These are phyloP conservation scores for Phytomonas francai DNA, from an alignment of 208 protist genomes.

Conservation along the genomic window DNA sequence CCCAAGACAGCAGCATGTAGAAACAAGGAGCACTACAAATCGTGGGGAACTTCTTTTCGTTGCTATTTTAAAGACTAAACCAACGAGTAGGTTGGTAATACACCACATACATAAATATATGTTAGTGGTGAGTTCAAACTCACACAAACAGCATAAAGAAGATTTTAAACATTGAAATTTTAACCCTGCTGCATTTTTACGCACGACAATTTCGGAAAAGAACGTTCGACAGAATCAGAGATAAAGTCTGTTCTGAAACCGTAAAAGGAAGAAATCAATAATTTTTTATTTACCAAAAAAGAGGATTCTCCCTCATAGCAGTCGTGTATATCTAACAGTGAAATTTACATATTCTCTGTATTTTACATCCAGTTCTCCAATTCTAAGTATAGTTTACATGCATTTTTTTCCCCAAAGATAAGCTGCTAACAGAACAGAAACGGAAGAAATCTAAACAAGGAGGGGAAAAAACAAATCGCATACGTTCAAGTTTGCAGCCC, in stretches of 20 bases:
- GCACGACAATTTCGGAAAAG: background rate
- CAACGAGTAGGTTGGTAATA: background rate
- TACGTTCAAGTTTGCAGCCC: background rate
- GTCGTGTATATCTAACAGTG: background rate
- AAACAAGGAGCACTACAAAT: background rate
- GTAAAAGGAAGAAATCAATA: background rate
- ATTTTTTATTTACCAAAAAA: background rate
- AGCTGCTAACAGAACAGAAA: background rate
- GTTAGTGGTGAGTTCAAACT: background rate
- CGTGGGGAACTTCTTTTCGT: background rate
- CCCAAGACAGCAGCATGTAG: background rate
- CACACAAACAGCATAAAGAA: background rate
- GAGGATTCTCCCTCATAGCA: background rate
- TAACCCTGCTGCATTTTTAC: background rate
- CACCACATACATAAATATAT: background rate
- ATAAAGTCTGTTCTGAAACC: background rate
- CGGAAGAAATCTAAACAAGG: constrained; percentile 4
- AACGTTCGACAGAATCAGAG: background rate
- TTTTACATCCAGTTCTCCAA: background rate
- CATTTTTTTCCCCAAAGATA: background rate
- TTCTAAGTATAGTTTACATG: background rate
- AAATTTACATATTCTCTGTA: background rate
- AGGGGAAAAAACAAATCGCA: constrained; percentile 13
- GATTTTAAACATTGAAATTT: background rate
- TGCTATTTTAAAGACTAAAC: background rate